Evolutionary conservation across 2,329 filamentous ascomycete species (phyloP).

Genomic region (Ascocoryne sarcoides): DNA sequence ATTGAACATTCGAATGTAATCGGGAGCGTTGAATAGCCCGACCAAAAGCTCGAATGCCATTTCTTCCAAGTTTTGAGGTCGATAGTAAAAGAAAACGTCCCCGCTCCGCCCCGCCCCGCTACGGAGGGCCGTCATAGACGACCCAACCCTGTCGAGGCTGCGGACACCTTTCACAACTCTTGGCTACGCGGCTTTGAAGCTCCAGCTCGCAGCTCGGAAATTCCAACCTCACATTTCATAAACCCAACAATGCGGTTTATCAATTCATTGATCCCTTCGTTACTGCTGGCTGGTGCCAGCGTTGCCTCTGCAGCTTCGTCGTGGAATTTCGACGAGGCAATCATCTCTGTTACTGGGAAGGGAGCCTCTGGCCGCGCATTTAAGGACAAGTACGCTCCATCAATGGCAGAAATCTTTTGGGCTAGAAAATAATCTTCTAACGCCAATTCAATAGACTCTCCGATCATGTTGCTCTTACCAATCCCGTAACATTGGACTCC

Average conservation of each 20-base stretch:
- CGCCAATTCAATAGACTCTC: slow-evolving; percentile 19
- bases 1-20: too few species aligned
- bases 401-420: background rate
- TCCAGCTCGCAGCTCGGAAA: slow-evolving; percentile 2
- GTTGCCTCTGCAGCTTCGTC: slow-evolving; percentile 37
- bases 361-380: slow-evolving; percentile 36
- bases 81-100: too few species aligned
- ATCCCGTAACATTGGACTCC: slow-evolving; percentile 54
- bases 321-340: slow-evolving; percentile 69
- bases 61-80: too few species aligned
- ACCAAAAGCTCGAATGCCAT: too few species aligned
- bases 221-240: slow-evolving; percentile 4
- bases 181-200: slow-evolving; percentile 12
- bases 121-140: background rate
- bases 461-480: slow-evolving; percentile 37
- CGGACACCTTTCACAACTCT: slow-evolving; percentile 3
- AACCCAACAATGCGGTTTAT: slow-evolving; percentile 33
- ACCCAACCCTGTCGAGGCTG: background rate
- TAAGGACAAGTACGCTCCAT: slow-evolving; percentile 56
- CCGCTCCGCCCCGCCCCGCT: too few species aligned
- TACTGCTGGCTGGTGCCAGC: slow-evolving; percentile 34
- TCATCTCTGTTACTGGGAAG: slow-evolving; percentile 55
- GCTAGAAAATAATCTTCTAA: slow-evolving; percentile 6
- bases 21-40: too few species aligned
- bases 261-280: slow-evolving; percentile 33